Evolutionary conservation across 176 grass and related monocot genomes (phyloP).

Genomic region (Oryza longistaminata): DNA sequence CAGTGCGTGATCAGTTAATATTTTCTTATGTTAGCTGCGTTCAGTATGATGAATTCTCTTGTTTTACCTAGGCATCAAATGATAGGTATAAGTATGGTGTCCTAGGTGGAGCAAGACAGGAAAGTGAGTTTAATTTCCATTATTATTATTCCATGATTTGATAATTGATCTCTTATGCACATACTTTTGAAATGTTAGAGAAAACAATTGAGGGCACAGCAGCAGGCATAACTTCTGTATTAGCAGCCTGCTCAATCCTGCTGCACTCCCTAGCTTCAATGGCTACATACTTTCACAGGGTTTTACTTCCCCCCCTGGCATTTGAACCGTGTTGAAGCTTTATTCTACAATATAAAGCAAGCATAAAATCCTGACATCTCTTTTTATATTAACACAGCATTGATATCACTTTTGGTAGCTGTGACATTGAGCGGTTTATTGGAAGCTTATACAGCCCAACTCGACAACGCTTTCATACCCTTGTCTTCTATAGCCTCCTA

Average conservation of each 20-base stretch:
- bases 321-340: background rate
- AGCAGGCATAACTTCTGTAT: slow-evolving; percentile 91
- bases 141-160: background rate
- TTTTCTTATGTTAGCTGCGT: background rate
- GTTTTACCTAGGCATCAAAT: slow-evolving; percentile 80
- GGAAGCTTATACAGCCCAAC: slow-evolving; percentile 86
- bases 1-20: background rate
- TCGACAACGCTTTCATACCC: slow-evolving; percentile 98
- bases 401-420: slow-evolving; percentile 77
- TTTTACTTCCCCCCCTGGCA: slow-evolving; percentile 26
- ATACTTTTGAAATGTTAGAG: slow-evolving; percentile 39
- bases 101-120: slow-evolving; percentile 95
- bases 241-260: slow-evolving; percentile 75
- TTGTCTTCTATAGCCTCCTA: slow-evolving; percentile 87
- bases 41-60: background rate
- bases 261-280: slow-evolving; percentile 78
- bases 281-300: slow-evolving; percentile 95
- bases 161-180: slow-evolving; percentile 13
- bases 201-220: slow-evolving; percentile 98
- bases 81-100: slow-evolving; percentile 93
- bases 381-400: slow-evolving; percentile 61
- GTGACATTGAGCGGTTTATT: slow-evolving; percentile 77
- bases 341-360: background rate
- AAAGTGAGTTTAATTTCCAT: slow-evolving; percentile 57
- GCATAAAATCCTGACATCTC: slow-evolving; percentile 15